phyloP scores from a whole-genome alignment of 2,329 filamentous ascomycete genomes.

The Harringtonia aguacate region DNA sequence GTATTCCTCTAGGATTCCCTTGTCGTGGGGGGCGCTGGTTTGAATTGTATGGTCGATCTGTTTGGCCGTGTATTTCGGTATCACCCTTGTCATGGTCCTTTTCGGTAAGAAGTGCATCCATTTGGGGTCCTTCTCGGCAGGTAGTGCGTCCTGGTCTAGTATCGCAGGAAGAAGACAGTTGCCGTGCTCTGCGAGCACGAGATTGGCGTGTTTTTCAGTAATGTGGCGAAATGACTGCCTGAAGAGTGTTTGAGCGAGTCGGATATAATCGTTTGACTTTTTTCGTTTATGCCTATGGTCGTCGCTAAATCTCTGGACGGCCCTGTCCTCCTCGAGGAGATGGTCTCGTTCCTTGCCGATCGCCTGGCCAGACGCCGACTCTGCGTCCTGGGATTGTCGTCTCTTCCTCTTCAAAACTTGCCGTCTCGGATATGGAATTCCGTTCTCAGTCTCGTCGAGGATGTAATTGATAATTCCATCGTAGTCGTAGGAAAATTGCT shows the following conservation, averaged over 20 bases:
- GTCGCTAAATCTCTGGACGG: conserved; percentile 12
- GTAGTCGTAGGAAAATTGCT: conserved; percentile 17
- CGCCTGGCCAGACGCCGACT: neutral
- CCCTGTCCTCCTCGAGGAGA: conserved; percentile 11
- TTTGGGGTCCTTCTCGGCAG: conserved; percentile 12
- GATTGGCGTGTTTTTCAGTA: conserved; percentile 16
- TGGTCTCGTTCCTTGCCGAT: conserved; percentile 10
- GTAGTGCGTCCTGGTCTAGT: conserved; percentile 18
- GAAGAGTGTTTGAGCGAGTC: conserved; percentile 17
- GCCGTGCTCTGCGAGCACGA: conserved; percentile 13
- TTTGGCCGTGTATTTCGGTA: conserved; percentile 10
- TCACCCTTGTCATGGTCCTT: conserved; percentile 13
- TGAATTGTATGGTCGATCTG: conserved; percentile 12
- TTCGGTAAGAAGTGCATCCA: conserved; percentile 18
- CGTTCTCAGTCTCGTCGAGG: conserved; percentile 27
- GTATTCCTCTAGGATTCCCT: conserved; percentile 27
- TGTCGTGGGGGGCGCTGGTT: conserved; percentile 8
- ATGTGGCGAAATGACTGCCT: conserved; percentile 23
- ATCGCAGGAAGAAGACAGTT: conserved; percentile 24
- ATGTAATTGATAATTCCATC: conserved; percentile 25
- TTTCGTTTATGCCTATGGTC: conserved; percentile 10
- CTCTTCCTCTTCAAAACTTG: conserved; percentile 31
- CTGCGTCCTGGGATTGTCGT: neutral
- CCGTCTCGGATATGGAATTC: conserved; percentile 24
- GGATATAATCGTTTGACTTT: conserved; percentile 11